Percentiles rank a stretch among this genome's conserved stretches.
Conservation (phyloP, 352 stramenopile genomes). For the Pythium apleroticum region DNA sequence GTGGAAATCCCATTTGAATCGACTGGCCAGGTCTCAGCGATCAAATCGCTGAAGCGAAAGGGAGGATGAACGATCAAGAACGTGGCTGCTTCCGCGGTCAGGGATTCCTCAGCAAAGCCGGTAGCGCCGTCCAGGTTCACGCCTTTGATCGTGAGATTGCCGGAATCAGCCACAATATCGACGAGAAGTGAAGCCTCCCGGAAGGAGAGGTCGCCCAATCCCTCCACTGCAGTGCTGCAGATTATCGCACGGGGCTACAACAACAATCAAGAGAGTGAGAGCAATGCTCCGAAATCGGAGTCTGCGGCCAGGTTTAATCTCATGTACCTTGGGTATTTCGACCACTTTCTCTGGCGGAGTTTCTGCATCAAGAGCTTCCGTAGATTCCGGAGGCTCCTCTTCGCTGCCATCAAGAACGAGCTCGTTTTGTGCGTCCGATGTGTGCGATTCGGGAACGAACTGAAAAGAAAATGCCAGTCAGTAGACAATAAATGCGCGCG, state of each 20-base stretch:
- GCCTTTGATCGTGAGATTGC: constrained; percentile 52
- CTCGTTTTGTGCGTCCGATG: constrained; percentile 18
- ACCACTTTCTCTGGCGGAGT: not conserved
- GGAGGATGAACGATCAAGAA: constrained; percentile 53
- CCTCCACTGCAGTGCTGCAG: constrained; percentile 27
- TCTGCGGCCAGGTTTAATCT: not conserved
- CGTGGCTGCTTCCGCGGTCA: constrained; percentile 21
- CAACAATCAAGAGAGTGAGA: not conserved
- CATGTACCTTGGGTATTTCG: not conserved
- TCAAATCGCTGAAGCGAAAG: constrained; percentile 22
- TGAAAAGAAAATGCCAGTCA: not conserved
- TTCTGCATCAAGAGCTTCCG: not conserved
- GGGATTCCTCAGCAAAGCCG: constrained; percentile 50
- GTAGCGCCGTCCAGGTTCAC: constrained; percentile 30
- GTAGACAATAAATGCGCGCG: not conserved
- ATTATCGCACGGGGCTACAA: constrained; percentile 42
- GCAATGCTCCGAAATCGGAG: not conserved
- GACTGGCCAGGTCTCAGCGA: constrained; percentile 31
- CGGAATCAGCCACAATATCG: constrained; percentile 49
- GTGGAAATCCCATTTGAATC: constrained; percentile 17
- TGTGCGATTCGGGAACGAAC: constrained; percentile 10
- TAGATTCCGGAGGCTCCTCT: not conserved
- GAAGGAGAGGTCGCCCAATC: constrained; percentile 21
- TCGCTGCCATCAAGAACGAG: constrained; percentile 11
- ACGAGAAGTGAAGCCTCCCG: constrained; percentile 44